Evolutionary conservation across 306 rosid genomes (phyloP), one percentile per base, ranked within the genome.

Genomic region (Lagenaria siceraria): DNA sequence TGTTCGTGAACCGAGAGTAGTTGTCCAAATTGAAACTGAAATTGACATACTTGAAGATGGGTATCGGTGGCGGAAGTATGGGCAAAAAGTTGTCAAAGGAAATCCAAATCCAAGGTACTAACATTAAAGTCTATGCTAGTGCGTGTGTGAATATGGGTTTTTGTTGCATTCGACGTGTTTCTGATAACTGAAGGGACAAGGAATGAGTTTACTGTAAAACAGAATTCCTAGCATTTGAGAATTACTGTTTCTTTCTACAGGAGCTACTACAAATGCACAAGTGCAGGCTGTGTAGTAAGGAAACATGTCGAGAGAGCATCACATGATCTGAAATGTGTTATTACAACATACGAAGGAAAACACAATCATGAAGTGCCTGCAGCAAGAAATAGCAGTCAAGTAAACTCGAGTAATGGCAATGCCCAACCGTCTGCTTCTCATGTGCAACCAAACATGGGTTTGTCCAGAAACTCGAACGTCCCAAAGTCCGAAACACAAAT

Each of bases 181-280:
- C 53, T 40, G 74, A 38, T 18, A 9, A 21, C 14, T 12, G 31
- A 21, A 65, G 51, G 74, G 52, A 38, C 46, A 8, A 66, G 52
- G 74, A 51, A 40, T 40, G 19, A 21, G 52, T 66, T 66, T 65
- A 65, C 51, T 36, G 51, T 64, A 35, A 64, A 35, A n/a, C n/a
- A n/a, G n/a, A n/a, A 18, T 3, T 40, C 21, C 14, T 56, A 12
- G n/a, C 27, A 7, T 31, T 74, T 74, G 27, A 35, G 19, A 18
- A 54, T 51, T 52, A 3, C 11, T n/a, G 14, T 36, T 8, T 83
- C 56, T 18, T 78, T 31, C 74, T 69, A 18, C 64, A 91, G 98
- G 97, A 93, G 98, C 88, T 93, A 93, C 89, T 93, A 93, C 86
- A 93, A 93, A 83, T 93, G 98, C 84, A 91, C 98, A 1, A 90